Percentiles rank a stretch among this genome's conserved stretches.
These are phyloP conservation scores for Coemansia aciculifera DNA, from an alignment of 192 early-diverging fungal genomes.

Conservation along the genomic window DNA sequence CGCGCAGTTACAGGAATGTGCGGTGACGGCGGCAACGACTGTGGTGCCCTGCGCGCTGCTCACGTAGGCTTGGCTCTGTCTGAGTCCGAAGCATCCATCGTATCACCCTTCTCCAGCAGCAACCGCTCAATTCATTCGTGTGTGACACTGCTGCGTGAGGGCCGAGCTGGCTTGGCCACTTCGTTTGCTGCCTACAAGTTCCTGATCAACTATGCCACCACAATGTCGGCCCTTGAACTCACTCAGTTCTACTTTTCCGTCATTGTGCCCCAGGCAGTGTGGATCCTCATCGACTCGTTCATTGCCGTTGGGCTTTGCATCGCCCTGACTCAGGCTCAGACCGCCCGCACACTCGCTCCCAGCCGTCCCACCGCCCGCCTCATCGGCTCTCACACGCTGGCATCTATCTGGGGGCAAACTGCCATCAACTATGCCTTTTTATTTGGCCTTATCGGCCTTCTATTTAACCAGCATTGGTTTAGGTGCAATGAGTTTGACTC, in stretches of 20 bases:
- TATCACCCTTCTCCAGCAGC: conserved; percentile 74
- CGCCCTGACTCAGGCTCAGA: conserved; percentile 66
- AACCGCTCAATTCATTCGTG: conserved; percentile 64
- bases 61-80: conserved; percentile 80
- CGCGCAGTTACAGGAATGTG: conserved; percentile 77
- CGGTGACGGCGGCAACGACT: conserved; percentile 86
- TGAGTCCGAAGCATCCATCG: conserved; percentile 78
- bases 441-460: conserved; percentile 48
- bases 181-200: conserved; percentile 71
- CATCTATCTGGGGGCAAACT: conserved; percentile 68
- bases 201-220: conserved; percentile 65
- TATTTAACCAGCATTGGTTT: conserved; percentile 75
- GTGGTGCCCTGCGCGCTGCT: conserved; percentile 77
- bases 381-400: conserved; percentile 69
- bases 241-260: conserved; percentile 71
- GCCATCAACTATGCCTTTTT: conserved; percentile 72
- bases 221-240: conserved; percentile 63
- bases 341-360: conserved; percentile 59
- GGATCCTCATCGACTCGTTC: conserved; percentile 75
- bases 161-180: conserved; percentile 68
- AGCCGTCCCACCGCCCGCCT: conserved; percentile 75
- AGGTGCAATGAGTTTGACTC: conserved; percentile 80
- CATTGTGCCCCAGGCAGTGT: conserved; percentile 66
- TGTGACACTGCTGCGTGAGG: conserved; percentile 68
- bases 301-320: conserved; percentile 64